Percentiles rank a stretch among this genome's conserved stretches.
These are phyloP conservation scores for Acacia pycnantha DNA, from an alignment of 331 rosid genomes.

Conservation along the genomic window DNA sequence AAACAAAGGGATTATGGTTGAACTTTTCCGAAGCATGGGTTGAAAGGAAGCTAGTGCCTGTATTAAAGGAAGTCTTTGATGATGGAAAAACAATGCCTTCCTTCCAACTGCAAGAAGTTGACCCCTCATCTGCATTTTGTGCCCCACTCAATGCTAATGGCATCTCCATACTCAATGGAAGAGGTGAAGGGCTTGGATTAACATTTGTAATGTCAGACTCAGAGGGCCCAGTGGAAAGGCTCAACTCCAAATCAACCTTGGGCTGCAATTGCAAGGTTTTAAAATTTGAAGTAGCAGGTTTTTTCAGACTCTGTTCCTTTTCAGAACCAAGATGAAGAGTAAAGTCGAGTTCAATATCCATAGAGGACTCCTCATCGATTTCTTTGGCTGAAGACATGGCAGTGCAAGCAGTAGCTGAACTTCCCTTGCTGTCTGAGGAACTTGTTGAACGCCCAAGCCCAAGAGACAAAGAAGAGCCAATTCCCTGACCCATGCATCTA, in stretches of 20 bases:
- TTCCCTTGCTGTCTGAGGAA: constrained; percentile 74
- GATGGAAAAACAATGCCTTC: constrained; percentile 22
- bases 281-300: constrained; percentile 33
- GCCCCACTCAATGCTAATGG: constrained; percentile 25
- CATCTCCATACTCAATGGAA: constrained; percentile 40
- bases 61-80: constrained; percentile 20
- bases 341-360: constrained; percentile 65
- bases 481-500: constrained; percentile 42
- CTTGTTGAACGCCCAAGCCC: constrained; percentile 66
- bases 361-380: constrained; percentile 67
- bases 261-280: constrained; percentile 40
- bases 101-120: constrained; percentile 49
- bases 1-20: constrained; percentile 29
- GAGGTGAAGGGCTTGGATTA: constrained; percentile 35
- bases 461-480: constrained; percentile 57
- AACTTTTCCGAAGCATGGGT: constrained; percentile 28
- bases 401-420: constrained; percentile 73
- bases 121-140: constrained; percentile 51
- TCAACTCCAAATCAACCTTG: constrained; percentile 59
- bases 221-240: constrained; percentile 59
- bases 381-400: constrained; percentile 72
- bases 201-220: constrained; percentile 61
- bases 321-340: constrained; percentile 58
- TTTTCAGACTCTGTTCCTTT: constrained; percentile 41
- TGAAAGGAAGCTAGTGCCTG: constrained; percentile 35